Evolutionary conservation across 225 moss, liverwort and hornwort genomes (phyloP).

Genomic region (Polytrichum commune): DNA sequence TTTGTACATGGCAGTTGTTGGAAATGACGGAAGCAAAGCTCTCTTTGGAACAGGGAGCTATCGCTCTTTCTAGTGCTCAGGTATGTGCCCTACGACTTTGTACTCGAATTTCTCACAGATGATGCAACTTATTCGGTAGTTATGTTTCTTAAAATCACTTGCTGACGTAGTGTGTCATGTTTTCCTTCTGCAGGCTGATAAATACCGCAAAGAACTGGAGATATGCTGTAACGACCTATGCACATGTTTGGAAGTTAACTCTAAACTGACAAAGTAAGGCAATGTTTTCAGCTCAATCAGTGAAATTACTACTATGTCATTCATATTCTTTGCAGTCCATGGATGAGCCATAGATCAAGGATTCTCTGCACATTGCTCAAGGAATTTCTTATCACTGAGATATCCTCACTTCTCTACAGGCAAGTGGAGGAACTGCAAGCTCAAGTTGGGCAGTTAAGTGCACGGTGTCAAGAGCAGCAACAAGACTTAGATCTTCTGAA

Average conservation of each 20-base stretch:
- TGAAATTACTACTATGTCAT: neutral
- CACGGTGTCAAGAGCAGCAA: slow-evolving; percentile 49
- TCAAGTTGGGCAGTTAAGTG: slow-evolving; percentile 55
- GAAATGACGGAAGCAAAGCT: slow-evolving; percentile 74
- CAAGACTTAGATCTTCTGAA: slow-evolving; percentile 54
- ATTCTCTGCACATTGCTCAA: no score
- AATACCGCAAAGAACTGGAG: slow-evolving; percentile 81
- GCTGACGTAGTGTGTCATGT: neutral
- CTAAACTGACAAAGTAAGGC: slow-evolving; percentile 64
- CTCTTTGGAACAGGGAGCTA: slow-evolving; percentile 49
- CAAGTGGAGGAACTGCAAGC: slow-evolving; percentile 73
- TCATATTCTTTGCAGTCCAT: no score
- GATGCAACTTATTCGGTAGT: no score
- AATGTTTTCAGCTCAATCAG: neutral
- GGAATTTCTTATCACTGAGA: no score
- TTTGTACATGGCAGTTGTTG: slow-evolving; percentile 45
- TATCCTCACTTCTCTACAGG: slow-evolving; percentile 13
- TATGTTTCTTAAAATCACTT: neutral
- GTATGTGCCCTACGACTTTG: slow-evolving; percentile 21
- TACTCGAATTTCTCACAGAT: neutral
- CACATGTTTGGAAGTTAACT: slow-evolving; percentile 77
- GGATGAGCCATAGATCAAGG: no score
- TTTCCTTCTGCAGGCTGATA: slow-evolving; percentile 65
- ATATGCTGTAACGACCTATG: slow-evolving; percentile 88
- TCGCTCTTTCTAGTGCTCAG: slow-evolving; percentile 75